These are phyloP conservation scores for Albifimbria verrucaria DNA, from an alignment of 2,329 filamentous ascomycete species.

Conservation along the genomic window DNA sequence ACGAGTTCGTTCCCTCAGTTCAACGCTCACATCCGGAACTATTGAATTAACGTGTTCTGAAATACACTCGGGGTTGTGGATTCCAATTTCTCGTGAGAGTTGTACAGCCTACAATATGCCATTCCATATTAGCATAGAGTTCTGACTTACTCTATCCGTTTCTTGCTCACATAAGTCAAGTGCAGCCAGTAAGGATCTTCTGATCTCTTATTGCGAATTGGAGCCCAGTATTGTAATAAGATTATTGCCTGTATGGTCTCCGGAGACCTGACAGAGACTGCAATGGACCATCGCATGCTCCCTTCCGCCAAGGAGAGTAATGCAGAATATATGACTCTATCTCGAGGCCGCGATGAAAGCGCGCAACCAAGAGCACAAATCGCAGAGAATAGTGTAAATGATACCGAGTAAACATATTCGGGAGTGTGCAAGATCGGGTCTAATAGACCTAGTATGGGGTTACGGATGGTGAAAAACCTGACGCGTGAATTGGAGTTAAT, in stretches of 20 bases:
- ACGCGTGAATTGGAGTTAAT: neutral
- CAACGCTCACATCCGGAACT: constrained; percentile 3
- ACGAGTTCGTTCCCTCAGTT: constrained; percentile 6
- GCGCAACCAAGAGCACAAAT: constrained; percentile 22
- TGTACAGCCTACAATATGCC: constrained; percentile 12
- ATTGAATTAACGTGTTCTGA: constrained; percentile 13
- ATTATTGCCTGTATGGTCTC: constrained; percentile 21
- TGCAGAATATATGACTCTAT: constrained; percentile 16
- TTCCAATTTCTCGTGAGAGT: constrained; percentile 18
- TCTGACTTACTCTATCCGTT: neutral
- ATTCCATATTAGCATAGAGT: neutral
- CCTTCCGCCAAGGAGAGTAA: constrained; percentile 17
- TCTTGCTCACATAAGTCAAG: constrained; percentile 14
- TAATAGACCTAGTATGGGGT: constrained; percentile 17
- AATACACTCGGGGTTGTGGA: constrained; percentile 14
- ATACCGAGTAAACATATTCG: constrained; percentile 16
- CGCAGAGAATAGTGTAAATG: constrained; percentile 21
- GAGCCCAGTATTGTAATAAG: constrained; percentile 20
- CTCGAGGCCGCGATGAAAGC: constrained; percentile 18
- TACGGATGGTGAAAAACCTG: constrained; percentile 19
- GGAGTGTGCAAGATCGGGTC: constrained; percentile 20
- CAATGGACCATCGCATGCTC: constrained; percentile 22
- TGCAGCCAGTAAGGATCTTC: constrained; percentile 22
- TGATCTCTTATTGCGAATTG: constrained; percentile 12
- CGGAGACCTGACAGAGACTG: constrained; percentile 18